Evolutionary conservation across 495 filamentous ascomycete species (phyloP), one percentile per base, ranked within the genome.

Genomic region (Peziza echinospora): DNA sequence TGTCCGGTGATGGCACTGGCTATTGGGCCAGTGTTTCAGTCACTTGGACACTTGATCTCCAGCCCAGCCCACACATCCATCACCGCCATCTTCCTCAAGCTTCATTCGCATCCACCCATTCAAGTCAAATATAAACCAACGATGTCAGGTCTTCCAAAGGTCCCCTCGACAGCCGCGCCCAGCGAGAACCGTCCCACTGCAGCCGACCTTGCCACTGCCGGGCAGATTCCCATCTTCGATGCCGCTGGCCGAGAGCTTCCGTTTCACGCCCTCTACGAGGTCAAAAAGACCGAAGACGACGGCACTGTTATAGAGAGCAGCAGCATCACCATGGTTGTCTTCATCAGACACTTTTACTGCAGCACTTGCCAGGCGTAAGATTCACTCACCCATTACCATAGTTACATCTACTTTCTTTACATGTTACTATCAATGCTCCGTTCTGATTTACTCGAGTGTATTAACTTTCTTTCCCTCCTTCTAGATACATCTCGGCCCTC

Each of bases 341-440:
- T 93, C 54, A 70, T 93, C 41, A 71, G 84, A 21, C 84, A 93
- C 62, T 93, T 92, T 65, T 87, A 82, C 67, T 93, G 84, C 54
- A 82, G 84, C 2, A 82, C 82, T 67, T 63, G 83, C 66, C 48
- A 46, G 45, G 28, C 47, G 48, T 47, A 11, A 41, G 6, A 44
- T 24, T 28, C n/a, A 8, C 21, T 9, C 21, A 23, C 41, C 7
- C 19, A 25, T 26, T 54, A 28, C 43, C 53, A 79, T 75, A 76
- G 75, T 56, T 86, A 81, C 64, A 60, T 87, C 47, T 71, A 67
- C 49, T 61, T 69, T 11, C 70, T 89, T 24, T 65, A 37, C n/a
- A n/a, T n/a, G n/a, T n/a, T n/a, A n/a, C n/a, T n/a, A n/a, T n/a
- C n/a, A n/a, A n/a, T n/a, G n/a, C n/a, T n/a, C n/a, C n/a, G n/a